These are phyloP conservation scores for Blastobotrys mokoenaii DNA, from an alignment of 805 yeast genomes.

Conservation along the genomic window DNA sequence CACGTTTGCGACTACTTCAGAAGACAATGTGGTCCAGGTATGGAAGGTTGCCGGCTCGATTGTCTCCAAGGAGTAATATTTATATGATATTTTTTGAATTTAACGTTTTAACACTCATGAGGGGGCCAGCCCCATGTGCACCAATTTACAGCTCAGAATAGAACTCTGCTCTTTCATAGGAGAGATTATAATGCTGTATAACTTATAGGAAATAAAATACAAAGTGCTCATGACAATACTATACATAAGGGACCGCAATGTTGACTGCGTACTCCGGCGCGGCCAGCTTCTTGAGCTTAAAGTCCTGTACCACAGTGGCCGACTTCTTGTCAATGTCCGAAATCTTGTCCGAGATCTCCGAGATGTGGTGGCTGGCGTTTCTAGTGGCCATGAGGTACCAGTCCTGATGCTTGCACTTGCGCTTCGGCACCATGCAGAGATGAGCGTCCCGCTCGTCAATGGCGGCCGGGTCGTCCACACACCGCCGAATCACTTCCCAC, in stretches of 20 bases:
- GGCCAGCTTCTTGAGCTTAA: no score
- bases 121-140: no score
- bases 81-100: no score
- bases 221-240: no score
- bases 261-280: no score
- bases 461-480: not conserved
- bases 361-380: not conserved
- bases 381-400: conserved; percentile 12
- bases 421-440: conserved; percentile 15
- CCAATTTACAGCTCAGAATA: no score
- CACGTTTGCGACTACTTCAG: conserved; percentile 60
- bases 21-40: conserved; percentile 66
- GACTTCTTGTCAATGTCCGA: not conserved
- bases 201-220: no score
- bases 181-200: no score
- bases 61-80: conserved; percentile 18
- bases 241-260: no score
- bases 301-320: no score
- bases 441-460: conserved; percentile 6
- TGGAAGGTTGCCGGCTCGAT: conserved; percentile 58
- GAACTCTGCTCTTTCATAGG: no score
- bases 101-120: no score
- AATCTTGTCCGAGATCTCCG: not conserved
- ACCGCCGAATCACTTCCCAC: conserved; percentile 1
- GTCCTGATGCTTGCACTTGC: conserved; percentile 18